Conservation (phyloP, 108 stramenopile species). For the Skeletonema tropicum region DNA sequence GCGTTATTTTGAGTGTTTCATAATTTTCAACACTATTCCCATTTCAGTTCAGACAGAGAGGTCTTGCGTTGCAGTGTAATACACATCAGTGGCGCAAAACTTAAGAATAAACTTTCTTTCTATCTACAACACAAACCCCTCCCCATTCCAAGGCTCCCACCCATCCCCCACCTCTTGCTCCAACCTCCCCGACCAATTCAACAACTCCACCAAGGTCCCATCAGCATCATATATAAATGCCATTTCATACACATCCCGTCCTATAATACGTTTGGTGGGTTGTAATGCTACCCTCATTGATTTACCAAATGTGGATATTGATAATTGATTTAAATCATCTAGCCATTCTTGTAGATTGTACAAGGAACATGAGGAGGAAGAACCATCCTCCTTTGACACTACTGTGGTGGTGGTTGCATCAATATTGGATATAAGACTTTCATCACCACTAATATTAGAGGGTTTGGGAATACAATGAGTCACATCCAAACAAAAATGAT, state of each 20-base stretch:
- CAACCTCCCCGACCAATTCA: conserved; percentile 63
- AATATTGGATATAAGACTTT: neutral
- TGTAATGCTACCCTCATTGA: conserved; percentile 68
- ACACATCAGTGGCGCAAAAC: too few species aligned
- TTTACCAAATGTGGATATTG: conserved; percentile 66
- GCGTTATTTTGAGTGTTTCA: too few species aligned
- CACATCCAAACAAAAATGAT: conserved; percentile 87
- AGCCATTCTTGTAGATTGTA: conserved; percentile 64
- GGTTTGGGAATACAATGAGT: conserved; percentile 33
- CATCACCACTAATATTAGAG: conserved; percentile 1
- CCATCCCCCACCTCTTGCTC: conserved; percentile 50
- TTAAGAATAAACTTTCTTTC: too few species aligned
- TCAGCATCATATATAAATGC: conserved; percentile 90
- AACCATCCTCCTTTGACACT: neutral
- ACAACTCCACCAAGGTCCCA: conserved; percentile 78
- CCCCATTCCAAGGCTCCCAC: conserved; percentile 54
- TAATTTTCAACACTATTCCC: too few species aligned
- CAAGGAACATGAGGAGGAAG: conserved; percentile 30
- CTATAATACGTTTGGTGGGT: conserved; percentile 74
- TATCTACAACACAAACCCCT: conserved; percentile 25
- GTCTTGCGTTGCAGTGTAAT: too few species aligned
- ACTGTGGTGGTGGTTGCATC: neutral
- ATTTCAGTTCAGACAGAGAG: too few species aligned
- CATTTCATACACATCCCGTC: conserved; percentile 73
- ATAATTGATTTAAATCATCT: conserved; percentile 62